Evolutionary conservation across 148 eudicot species (phyloP), one percentile per base, ranked within the genome.

Genomic region (Cornus suecica): DNA sequence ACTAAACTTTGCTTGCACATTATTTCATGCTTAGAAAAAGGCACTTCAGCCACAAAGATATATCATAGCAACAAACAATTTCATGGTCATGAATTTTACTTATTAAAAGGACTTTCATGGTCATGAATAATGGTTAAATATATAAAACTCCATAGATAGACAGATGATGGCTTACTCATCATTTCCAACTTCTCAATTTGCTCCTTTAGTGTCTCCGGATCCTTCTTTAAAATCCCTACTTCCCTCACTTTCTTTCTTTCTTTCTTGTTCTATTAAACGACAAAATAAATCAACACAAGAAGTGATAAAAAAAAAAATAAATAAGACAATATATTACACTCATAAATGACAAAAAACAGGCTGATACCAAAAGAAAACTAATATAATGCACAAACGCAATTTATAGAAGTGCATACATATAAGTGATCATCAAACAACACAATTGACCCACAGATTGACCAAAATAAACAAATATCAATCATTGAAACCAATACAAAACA

Each of bases 201-300:
- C 30, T 92, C 98, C 87, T 77, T 92, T 60, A 92, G 87, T 54
- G 91, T 83, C 60, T 94, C 98, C 25, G 97, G 98, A 79, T 94
- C 98, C 87, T 94, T 94, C 88, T 94, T 94, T 88, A 94, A 81
- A 56, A 94, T 89, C 48, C 98, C 98, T 70, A 94, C 98, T 82
- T 94, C 98, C 83, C 98, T 86, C 62, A 94, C 97, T 85, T 94
- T 94, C 84, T 94, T 92, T 87, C 98, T 83, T 81, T 94, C 98
- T 77, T 94, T 94, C 82, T 92, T 94, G 87, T 94, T 94, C 97
- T 94, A 95, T 70, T 74, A 75, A 75, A 78, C 24, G 51, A 32
- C 72, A n/a, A 78, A 31, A 41, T 41, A 41, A 41, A 4, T 4
- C 45, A 41, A 41, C 4, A 41, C 9, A 9, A 41, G n/a, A 80